Base-by-base conservation (phyloP, 306 rosid species). In the Rosa multiflora region DNA sequence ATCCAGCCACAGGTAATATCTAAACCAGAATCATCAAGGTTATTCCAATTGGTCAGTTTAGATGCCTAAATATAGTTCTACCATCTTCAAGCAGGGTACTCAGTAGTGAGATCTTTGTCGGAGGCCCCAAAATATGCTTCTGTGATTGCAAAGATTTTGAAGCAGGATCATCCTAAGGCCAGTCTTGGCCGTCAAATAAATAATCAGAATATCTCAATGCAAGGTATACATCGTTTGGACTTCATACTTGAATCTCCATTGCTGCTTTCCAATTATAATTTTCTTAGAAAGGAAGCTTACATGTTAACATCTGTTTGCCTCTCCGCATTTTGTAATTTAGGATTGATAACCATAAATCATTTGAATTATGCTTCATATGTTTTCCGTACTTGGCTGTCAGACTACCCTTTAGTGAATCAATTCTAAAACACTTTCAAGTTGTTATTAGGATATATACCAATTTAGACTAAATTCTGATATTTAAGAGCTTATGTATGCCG, bases 51-150 rank as follows among this genome's bases (percentile, higher is more conserved):
- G n/a, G n/a, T n/a, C n/a, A n/a, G n/a, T n/a, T n/a, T n/a, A n/a
- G n/a, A n/a, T n/a, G n/a, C n/a, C n/a, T n/a, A n/a, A n/a, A n/a
- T n/a, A n/a, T n/a, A n/a, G n/a, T n/a, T n/a, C n/a, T n/a, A n/a
- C n/a, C n/a, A n/a, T n/a, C n/a, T n/a, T n/a, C n/a, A n/a, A n/a
- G n/a, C n/a, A n/a, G n/a, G n/a, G n/a, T n/a, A n/a, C n/a, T n/a
- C n/a, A n/a, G n/a, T n/a, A n/a, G n/a, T n/a, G n/a, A n/a, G n/a
- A n/a, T n/a, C n/a, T n/a, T n/a, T 95, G 86, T 95, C 99, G 4
- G 98, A 95, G 85, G 99, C 99, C 88, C 96, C 99, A 62, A 78
- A 93, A 76, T 95, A 91, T 85, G 99, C 99, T 76, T 84, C 94
- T 52, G 91, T 89, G 29, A 95, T 95, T 86, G 94, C 98, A 75